Conservation (phyloP, 805 yeast genomes). For the Lipomyces yamanashiensis region DNA sequence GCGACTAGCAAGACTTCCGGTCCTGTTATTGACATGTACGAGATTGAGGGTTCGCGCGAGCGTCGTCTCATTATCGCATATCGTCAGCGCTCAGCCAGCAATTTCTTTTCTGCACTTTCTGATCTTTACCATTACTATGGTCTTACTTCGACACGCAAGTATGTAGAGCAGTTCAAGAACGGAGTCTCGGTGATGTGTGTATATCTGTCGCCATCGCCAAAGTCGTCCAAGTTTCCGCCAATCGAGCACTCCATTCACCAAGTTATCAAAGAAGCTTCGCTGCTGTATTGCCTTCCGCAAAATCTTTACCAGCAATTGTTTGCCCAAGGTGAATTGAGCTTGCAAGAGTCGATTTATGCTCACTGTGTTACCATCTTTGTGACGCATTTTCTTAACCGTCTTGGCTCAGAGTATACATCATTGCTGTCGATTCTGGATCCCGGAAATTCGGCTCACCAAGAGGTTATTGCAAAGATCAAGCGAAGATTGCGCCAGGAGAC, state of each 20-base stretch:
- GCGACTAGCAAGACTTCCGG: slow-evolving; percentile 60
- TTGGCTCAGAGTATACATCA: slow-evolving; percentile 85
- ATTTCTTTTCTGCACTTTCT: slow-evolving; percentile 83
- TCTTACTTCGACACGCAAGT: slow-evolving; percentile 81
- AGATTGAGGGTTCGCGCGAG: slow-evolving; percentile 79
- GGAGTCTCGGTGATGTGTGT: slow-evolving; percentile 85
- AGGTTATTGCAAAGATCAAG: slow-evolving; percentile 77
- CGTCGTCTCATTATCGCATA: slow-evolving; percentile 87
- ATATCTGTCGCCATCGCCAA: slow-evolving; percentile 66
- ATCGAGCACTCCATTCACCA: slow-evolving; percentile 82
- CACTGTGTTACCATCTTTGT: slow-evolving; percentile 92
- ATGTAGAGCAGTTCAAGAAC: slow-evolving; percentile 90
- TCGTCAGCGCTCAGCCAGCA: slow-evolving; percentile 80
- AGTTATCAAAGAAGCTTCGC: slow-evolving; percentile 90
- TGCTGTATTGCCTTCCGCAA: slow-evolving; percentile 88
- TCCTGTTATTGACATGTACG: slow-evolving; percentile 87
- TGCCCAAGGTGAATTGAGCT: slow-evolving; percentile 74
- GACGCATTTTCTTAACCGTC: slow-evolving; percentile 89
- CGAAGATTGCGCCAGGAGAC: slow-evolving; percentile 92
- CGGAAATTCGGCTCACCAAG: slow-evolving; percentile 67
- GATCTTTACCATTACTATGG: slow-evolving; percentile 89
- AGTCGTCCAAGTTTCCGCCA: slow-evolving; percentile 48
- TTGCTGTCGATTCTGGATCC: slow-evolving; percentile 68
- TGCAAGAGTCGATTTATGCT: slow-evolving; percentile 93
- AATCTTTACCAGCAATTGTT: slow-evolving; percentile 77